Evolutionary conservation across 2,329 filamentous ascomycete genomes (phyloP).

Genomic region (Pseudogymnoascus sp.): DNA sequence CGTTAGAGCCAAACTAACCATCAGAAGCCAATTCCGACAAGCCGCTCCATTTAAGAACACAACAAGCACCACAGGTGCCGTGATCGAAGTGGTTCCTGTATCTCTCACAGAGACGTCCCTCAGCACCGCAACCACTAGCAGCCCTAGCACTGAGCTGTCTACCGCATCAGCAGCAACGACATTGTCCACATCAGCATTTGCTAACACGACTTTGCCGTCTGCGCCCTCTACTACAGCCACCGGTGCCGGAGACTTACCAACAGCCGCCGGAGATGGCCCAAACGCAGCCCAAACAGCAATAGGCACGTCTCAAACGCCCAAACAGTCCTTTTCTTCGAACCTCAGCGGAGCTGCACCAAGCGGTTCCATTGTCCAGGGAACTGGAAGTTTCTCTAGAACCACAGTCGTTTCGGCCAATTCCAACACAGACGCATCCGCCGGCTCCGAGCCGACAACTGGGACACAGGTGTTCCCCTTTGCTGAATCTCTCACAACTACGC

Average conservation of each 20-base stretch:
- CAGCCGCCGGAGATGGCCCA: constrained; percentile 4
- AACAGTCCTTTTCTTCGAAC: background rate
- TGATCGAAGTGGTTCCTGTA: background rate
- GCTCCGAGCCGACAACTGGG: background rate
- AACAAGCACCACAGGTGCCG: background rate
- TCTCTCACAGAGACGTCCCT: background rate
- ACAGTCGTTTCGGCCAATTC: background rate
- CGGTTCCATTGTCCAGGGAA: background rate
- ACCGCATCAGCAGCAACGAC: background rate
- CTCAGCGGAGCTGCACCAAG: background rate
- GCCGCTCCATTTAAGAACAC: background rate
- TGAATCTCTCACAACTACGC: background rate
- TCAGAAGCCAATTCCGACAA: constrained; percentile 5
- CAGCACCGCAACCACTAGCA: background rate
- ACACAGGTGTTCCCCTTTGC: background rate
- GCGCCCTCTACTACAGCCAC: background rate
- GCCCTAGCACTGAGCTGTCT: background rate
- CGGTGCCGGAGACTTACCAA: background rate
- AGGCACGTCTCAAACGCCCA: background rate
- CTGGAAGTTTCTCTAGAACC: background rate
- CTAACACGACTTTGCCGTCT: background rate
- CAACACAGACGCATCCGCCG: background rate
- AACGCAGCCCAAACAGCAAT: background rate
- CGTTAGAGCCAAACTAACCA: constrained; percentile 5
- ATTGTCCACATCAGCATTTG: background rate